Base-by-base conservation (phyloP, 441 rosid genomes). In the Eutrema salsugineum region DNA sequence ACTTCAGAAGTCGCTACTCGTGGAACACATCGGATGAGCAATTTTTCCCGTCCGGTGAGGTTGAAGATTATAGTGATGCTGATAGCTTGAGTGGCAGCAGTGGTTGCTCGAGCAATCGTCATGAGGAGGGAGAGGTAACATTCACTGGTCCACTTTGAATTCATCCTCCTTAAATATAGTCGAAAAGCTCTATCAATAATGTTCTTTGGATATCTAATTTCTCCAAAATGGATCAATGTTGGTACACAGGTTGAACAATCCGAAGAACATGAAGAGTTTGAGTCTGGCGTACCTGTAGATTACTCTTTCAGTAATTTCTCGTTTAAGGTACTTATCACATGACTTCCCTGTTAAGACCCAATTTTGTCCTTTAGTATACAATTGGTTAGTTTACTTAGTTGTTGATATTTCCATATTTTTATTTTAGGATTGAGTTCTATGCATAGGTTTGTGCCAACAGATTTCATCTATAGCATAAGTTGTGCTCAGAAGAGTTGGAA, bases 241-340 rank as follows among this genome's bases (percentile, higher is more conserved):
- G 68, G 36, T 68, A 50, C 77, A 58, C 84, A 96, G 97, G 97
- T 90, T 79, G 97, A 91, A 84, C 94, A 90, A 81, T 81, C 80
- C 76, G 91, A 79, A 59, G 92, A 93, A 33, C 90, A 76, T 42
- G 71, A 91, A 36, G 97, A 90, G 65, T 90, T 90, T 3, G 96
- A 91, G 54, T 86, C 97, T 19, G 82, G 85, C 30, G 82, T 88
- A 56, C 82, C 88, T 28, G 86, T 87, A 81, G 86, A 93, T 79
- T 93, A 93, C 79, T 90, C 99, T 28, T 96, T 96, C 78, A 96
- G 99, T 84, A 93, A 96, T 82, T 93, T 96, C 82, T 96, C 98
- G 8, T 96, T 88, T 70, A 96, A 96, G 99, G 99, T 91, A 91
- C 68, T 50, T 8, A 59, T 51, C 72, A 33, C 68, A 50, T 44